These are phyloP conservation scores for Suillus occidentalis DNA, from an alignment of 768 basidiomycete genomes.

Conservation along the genomic window DNA sequence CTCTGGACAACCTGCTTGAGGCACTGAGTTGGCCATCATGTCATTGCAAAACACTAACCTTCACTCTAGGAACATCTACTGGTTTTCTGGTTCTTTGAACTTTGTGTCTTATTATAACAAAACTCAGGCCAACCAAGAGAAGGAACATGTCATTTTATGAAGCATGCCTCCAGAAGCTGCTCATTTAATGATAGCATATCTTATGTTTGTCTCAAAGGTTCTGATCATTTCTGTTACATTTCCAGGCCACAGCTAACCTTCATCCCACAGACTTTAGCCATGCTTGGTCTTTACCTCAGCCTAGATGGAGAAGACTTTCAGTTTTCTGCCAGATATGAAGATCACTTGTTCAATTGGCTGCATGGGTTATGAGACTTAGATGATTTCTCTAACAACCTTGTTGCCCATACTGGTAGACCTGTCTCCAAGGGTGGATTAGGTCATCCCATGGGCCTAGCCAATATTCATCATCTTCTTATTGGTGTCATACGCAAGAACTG, in stretches of 20 bases:
- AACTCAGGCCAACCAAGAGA: neutral
- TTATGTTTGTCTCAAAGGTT: neutral
- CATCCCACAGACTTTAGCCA: neutral
- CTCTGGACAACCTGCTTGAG: neutral
- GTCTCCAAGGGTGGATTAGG: neutral
- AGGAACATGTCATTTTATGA: neutral
- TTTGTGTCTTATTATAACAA: neutral
- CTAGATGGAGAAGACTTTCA: neutral
- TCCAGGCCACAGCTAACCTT: neutral
- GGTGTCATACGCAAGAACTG: neutral
- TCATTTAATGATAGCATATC: neutral
- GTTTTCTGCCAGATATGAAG: neutral
- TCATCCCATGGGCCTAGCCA: neutral
- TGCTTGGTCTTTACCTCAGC: neutral
- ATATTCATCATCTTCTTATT: neutral
- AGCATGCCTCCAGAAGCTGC: constrained; percentile 1
- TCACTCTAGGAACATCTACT: neutral
- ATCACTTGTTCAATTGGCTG: neutral
- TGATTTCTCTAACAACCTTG: neutral
- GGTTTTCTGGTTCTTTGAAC: neutral
- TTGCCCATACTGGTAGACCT: neutral
- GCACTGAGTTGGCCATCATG: neutral
- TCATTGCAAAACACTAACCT: neutral
- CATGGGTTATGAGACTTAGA: neutral
- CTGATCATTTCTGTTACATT: neutral